Evolutionary conservation across 441 rosid species (phyloP), one percentile per base, ranked within the genome.

Genomic region (Erodium trifolium): DNA sequence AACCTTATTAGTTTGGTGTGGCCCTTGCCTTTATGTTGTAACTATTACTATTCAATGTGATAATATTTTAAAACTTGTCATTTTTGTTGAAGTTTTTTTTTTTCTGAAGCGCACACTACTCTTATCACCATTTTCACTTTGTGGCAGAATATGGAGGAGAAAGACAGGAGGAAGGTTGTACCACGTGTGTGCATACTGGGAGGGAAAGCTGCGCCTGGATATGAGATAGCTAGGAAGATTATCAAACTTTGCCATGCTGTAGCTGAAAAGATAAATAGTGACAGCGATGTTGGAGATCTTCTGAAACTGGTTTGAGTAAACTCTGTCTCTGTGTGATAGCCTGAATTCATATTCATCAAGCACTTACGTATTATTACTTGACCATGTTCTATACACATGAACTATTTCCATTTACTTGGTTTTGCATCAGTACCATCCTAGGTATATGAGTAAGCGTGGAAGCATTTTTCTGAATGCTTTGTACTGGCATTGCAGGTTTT

Each of bases 161-260:
- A 72, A 65, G 84, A 78, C 68, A 82, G 78, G 73, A 81, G 34
- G 73, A 81, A 78, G 37, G 85, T 85, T 51, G 80, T 81, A 49
- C 89, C 87, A 55, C 87, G 83, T 29, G 86, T 83, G 67, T 81
- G 83, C 80, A 82, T 83, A 23, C 68, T 85, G 68, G 87, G 89
- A 65, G 87, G 89, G 39, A 85, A 83, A 78, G 89, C 89, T 49
- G 87, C 87, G 27, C 87, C 89, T 60, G 85, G 87, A 34, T 85
- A 85, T 74, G 81, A 78, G 71, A 65, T 72, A 37, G 89, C 89
- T 60, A 85, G 79, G 80, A 80, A 75, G 72, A 75, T 85, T 29
- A 82, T 85, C 71, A 82, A 82, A 73, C 83, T 85, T 51, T 75
- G 81, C 51, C 79, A 82, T 63, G 83, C 75, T 66, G 89, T 82